Evolutionary conservation across 148 eudicot genomes (phyloP).

Genomic region (Persicaria tinctoria): DNA sequence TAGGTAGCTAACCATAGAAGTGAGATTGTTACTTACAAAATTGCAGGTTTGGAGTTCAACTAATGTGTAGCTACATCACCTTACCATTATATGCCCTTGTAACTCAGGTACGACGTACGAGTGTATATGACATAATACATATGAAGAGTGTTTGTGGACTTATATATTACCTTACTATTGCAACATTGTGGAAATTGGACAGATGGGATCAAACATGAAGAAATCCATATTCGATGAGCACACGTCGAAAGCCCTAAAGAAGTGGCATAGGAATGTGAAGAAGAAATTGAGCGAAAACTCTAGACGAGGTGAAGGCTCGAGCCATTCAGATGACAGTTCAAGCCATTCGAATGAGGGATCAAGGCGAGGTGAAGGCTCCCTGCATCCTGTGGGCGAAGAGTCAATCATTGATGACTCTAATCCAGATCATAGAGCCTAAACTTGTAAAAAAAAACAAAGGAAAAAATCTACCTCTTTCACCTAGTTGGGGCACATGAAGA

Average conservation of each 20-base stretch:
- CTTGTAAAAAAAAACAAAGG: background rate
- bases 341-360: background rate
- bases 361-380: background rate
- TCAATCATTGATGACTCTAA: background rate
- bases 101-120: conserved; percentile 43
- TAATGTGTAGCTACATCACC: conserved; percentile 77
- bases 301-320: background rate
- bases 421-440: background rate
- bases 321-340: background rate
- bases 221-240: conserved; percentile 80
- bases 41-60: conserved; percentile 47
- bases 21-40: background rate
- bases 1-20: too few species aligned
- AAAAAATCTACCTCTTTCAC: background rate
- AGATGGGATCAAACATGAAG: conserved; percentile 97
- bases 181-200: background rate
- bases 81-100: conserved; percentile 84
- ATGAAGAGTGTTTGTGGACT: background rate
- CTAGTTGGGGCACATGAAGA: background rate
- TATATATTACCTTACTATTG: background rate
- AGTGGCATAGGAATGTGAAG: conserved; percentile 68
- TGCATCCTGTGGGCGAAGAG: background rate
- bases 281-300: conserved; percentile 24
- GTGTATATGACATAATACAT: background rate
- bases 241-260: conserved; percentile 67